phyloP scores from a whole-genome alignment of 1,284 basidiomycete genomes.

The Ustilago bromivora region DNA sequence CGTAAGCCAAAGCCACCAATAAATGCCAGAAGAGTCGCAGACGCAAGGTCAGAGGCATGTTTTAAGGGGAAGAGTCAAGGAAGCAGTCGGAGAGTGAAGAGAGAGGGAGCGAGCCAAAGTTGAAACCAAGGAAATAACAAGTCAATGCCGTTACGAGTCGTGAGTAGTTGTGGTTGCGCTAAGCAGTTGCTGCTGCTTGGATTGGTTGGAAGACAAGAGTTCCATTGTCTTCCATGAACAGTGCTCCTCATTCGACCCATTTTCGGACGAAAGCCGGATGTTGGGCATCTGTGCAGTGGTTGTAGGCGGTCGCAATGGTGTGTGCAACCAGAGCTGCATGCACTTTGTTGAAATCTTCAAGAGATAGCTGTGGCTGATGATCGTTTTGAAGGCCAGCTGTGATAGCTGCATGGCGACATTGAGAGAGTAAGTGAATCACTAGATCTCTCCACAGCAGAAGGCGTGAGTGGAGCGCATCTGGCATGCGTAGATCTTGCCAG shows the following conservation, averaged over 20 bases:
- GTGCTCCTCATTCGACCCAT: neutral
- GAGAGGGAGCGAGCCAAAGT: neutral
- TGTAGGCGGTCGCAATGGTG: neutral
- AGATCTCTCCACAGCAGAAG: slow-evolving; percentile 3
- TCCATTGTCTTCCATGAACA: neutral
- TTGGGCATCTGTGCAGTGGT: neutral
- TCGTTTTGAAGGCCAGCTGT: slow-evolving; percentile 2
- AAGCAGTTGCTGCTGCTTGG: neutral
- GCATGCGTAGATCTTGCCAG: slow-evolving; percentile 1
- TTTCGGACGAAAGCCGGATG: neutral
- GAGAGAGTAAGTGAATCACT: neutral
- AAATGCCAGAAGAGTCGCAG: too few species aligned
- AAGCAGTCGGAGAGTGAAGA: too few species aligned
- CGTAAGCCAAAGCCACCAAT: too few species aligned
- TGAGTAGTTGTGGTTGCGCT: neutral
- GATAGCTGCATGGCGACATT: neutral
- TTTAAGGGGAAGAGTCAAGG: too few species aligned
- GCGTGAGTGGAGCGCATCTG: neutral
- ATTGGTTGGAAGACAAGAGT: neutral
- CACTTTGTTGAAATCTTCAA: neutral
- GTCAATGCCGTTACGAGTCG: neutral
- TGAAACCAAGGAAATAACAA: too few species aligned
- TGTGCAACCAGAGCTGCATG: neutral
- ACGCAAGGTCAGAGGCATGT: too few species aligned
- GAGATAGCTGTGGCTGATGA: neutral